Base-by-base conservation (phyloP, 495 filamentous ascomycete genomes). In the Penicillium paxilli region DNA sequence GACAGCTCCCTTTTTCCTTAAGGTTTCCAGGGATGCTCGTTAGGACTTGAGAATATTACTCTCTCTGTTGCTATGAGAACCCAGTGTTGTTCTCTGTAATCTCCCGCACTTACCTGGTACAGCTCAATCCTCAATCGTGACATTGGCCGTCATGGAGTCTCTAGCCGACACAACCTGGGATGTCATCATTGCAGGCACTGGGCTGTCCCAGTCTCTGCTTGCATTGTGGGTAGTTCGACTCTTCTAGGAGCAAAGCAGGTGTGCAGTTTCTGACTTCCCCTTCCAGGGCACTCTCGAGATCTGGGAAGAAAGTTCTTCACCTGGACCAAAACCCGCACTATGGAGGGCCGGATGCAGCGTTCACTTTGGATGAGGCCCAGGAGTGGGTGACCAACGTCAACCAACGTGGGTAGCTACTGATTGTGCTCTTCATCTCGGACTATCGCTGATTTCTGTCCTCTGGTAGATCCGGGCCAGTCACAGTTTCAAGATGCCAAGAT, bases 281-380 rank as follows among this genome's bases (percentile, higher is more conserved):
- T 41, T 32, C 64, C 85, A 96, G 93, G 80, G 88, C 94, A 51
- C 84, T 98, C 54, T 96, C 92, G 52, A 87, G 95, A 59, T 94
- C 92, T 26, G 84, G 85, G 59, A 96, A 96, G 77, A 92, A 90
- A 54, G 83, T 98, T 47, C 83, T 98, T 28, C 95, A 98, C 62
- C 70, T 96, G 67, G 94, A 98, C 63, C 77, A 79, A 40, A 94
- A 96, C 68, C 75, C 82, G 52, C 96, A 88, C 73, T 98, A 98
- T 72, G 94, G 94, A 55, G 87, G 87, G 32, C 52, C 82, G 8
- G 92, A 96, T 58, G 91, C 94, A 54, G 92, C 91, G 2, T 86
- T 98, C 52, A 93, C 86, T 65, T 75, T 96, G 30, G 83, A 91
- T 48, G 94, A 98, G 63, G 86, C 84, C 21, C 82, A 88, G 59